A percentile compares a stretch with the other conserved stretches of the same genome.
These are phyloP conservation scores for Coleophoma cylindrospora DNA, from an alignment of 2,329 filamentous ascomycete genomes.

Conservation along the genomic window DNA sequence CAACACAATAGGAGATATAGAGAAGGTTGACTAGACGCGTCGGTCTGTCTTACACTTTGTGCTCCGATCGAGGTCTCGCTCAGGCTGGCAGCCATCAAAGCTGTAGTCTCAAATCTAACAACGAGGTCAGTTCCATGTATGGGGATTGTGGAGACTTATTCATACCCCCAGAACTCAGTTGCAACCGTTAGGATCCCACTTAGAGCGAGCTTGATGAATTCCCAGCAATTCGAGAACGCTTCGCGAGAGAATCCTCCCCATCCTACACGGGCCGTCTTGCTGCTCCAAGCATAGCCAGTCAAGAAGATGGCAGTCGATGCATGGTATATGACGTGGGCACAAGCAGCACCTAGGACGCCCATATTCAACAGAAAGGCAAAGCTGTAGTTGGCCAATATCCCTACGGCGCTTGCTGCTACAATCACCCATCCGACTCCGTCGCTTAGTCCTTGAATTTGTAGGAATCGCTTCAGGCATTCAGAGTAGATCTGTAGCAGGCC, in stretches of 20 bases:
- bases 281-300: constrained; percentile 1
- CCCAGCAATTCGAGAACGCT: constrained; percentile 66
- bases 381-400: constrained; percentile 70
- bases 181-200: constrained; percentile 76
- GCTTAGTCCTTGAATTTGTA: constrained; percentile 79
- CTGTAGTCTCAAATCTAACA: constrained; percentile 71
- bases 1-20: constrained; percentile 49
- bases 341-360: constrained; percentile 69
- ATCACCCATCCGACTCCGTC: constrained; percentile 73
- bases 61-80: constrained; percentile 76
- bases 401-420: constrained; percentile 71
- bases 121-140: constrained; percentile 75
- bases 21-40: constrained; percentile 60
- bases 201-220: constrained; percentile 67
- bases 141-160: background rate
- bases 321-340: constrained; percentile 56
- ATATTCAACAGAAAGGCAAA: constrained; percentile 65
- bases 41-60: constrained; percentile 62
- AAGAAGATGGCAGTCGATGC: background rate
- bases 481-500: constrained; percentile 82
- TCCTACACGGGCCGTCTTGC: background rate
- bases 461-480: constrained; percentile 74
- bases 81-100: constrained; percentile 69
- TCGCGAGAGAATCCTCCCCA: constrained; percentile 59
- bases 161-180: constrained; percentile 88